Percentiles rank a stretch among this genome's conserved stretches.
phyloP scores from a whole-genome alignment of 371 early-diverging fungal species.

The Mortierella sp. region DNA sequence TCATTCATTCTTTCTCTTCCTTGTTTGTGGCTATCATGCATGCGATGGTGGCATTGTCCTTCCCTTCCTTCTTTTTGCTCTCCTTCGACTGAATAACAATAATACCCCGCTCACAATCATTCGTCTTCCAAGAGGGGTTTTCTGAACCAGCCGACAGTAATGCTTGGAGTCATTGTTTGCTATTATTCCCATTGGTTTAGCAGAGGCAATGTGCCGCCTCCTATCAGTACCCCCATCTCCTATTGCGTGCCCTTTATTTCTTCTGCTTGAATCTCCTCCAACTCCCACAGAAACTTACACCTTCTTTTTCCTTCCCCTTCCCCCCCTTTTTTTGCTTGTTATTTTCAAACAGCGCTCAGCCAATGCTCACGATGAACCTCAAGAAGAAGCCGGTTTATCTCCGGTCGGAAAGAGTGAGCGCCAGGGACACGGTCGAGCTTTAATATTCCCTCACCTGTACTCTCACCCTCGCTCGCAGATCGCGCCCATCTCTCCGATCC shows the following conservation, averaged over 20 bases:
- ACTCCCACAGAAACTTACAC: background rate
- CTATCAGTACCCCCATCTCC: background rate
- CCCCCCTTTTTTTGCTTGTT: background rate
- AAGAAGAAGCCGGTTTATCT: slow-evolving; percentile 14
- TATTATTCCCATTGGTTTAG: background rate
- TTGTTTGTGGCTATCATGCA: background rate
- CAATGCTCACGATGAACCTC: slow-evolving; percentile 17
- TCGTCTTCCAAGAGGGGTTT: background rate
- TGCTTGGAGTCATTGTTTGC: background rate
- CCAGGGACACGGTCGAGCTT: background rate
- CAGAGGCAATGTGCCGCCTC: background rate
- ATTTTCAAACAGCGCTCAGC: slow-evolving; percentile 40
- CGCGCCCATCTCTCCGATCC: background rate
- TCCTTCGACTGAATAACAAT: background rate
- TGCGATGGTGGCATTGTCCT: background rate
- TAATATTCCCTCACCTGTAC: slow-evolving; percentile 8
- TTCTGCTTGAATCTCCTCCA: background rate
- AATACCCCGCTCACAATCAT: background rate
- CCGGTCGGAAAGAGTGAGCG: slow-evolving; percentile 3
- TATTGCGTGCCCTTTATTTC: background rate
- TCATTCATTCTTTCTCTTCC: background rate
- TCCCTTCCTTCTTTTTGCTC: background rate
- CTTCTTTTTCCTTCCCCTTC: background rate
- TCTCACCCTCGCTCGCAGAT: background rate
- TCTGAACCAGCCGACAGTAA: background rate